phyloP scores from a whole-genome alignment of 2,329 filamentous ascomycete genomes.

The Madurella fahalii region DNA sequence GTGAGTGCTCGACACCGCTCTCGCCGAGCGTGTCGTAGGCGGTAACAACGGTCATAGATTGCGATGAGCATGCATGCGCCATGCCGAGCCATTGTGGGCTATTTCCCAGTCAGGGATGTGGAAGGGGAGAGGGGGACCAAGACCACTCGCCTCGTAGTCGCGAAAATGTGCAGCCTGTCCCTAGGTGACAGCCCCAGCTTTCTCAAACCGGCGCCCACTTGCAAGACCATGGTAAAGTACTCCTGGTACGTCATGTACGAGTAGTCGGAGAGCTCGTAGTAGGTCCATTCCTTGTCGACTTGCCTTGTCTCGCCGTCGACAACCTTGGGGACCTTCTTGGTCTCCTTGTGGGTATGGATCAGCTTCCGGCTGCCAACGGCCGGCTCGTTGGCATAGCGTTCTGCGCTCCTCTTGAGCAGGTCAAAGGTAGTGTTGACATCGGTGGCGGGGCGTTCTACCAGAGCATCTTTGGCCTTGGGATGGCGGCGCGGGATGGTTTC shows the following conservation, averaged over 20 bases:
- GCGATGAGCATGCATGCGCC: slow-evolving; percentile 72
- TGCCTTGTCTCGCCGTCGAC: slow-evolving; percentile 74
- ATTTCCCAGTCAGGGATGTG: slow-evolving; percentile 14
- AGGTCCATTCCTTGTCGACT: slow-evolving; percentile 88
- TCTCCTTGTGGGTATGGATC: slow-evolving; percentile 74
- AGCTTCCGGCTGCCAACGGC: slow-evolving; percentile 70
- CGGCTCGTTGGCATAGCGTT: slow-evolving; percentile 57
- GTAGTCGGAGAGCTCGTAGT: slow-evolving; percentile 78
- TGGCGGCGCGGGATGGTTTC: slow-evolving; percentile 83
- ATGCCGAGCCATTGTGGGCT: slow-evolving; percentile 80
- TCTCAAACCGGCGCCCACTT: slow-evolving; percentile 69
- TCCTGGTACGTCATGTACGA: slow-evolving; percentile 74
- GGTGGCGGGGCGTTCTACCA: slow-evolving; percentile 61
- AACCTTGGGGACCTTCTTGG: slow-evolving; percentile 85
- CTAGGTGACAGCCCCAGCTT: slow-evolving; percentile 65
- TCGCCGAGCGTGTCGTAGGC: slow-evolving; percentile 91
- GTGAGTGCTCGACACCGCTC: slow-evolving; percentile 78
- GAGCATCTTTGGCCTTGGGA: slow-evolving; percentile 63
- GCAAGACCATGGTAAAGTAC: slow-evolving; percentile 66
- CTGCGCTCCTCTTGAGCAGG: slow-evolving; percentile 66
- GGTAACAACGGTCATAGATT: slow-evolving; percentile 88
- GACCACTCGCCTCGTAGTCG: slow-evolving; percentile 64
- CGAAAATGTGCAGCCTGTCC: slow-evolving; percentile 76
- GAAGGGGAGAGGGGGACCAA: too few relatives aligned
- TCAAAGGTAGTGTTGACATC: slow-evolving; percentile 76